A percentile compares a stretch with the other conserved stretches of the same genome.
Conservation (phyloP, 1,139 yeast genomes). For the Candida smagusa region DNA sequence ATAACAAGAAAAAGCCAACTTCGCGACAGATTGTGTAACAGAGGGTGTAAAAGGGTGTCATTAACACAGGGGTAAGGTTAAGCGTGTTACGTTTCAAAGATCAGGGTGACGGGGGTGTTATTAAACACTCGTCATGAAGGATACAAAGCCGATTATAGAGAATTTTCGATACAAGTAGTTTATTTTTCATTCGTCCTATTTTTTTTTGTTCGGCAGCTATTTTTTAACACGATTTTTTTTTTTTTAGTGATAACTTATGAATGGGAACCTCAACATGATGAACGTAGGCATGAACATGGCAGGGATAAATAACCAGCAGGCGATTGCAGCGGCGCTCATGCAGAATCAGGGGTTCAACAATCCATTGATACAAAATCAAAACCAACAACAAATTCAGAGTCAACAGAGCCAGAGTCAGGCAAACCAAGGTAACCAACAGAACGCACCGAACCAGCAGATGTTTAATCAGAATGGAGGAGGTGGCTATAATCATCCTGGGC, state of each 20-base stretch:
- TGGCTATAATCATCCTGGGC: slow-evolving; percentile 5
- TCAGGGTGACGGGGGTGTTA: too few relatives aligned
- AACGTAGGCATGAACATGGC: slow-evolving; percentile 16
- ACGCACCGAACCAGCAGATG: slow-evolving; percentile 6
- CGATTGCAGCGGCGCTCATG: slow-evolving; percentile 9
- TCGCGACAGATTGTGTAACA: too few relatives aligned
- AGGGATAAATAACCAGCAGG: slow-evolving; percentile 10
- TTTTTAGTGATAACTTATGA: slow-evolving; percentile 6
- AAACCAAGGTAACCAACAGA: slow-evolving; percentile 11
- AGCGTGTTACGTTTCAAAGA: too few relatives aligned
- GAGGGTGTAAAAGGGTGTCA: too few relatives aligned
- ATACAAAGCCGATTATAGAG: too few relatives aligned
- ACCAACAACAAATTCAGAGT: slow-evolving; percentile 6
- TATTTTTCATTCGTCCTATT: too few relatives aligned
- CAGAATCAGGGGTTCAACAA: slow-evolving; percentile 11
- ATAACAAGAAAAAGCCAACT: too few relatives aligned
- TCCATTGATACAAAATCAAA: slow-evolving; percentile 5
- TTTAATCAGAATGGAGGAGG: slow-evolving; percentile 9
- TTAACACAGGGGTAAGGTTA: too few relatives aligned
- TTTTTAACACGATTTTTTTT: not conserved
- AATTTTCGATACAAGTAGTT: too few relatives aligned
- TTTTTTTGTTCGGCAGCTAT: too few relatives aligned
- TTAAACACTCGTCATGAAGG: too few relatives aligned
- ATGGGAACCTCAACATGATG: slow-evolving; percentile 14
- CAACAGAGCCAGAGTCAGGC: slow-evolving; percentile 6